Evolutionary conservation across 2,329 filamentous ascomycete genomes (phyloP), one percentile per base, ranked within the genome.

Genomic region (Neofusicoccum laricinum): DNA sequence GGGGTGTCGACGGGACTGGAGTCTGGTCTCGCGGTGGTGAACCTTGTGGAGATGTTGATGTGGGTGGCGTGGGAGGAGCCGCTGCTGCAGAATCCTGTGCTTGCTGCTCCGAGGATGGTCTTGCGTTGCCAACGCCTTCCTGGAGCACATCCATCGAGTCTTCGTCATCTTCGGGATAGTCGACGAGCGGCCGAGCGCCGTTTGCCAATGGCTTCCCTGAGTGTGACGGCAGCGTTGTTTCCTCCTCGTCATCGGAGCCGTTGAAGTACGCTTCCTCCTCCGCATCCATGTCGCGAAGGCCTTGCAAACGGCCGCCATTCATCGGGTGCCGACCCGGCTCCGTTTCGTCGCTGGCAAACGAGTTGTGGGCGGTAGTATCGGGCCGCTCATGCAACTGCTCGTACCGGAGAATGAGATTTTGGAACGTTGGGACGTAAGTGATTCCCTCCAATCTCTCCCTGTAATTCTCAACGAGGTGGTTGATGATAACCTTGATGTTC

Each of bases 261-360:
- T 96, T 94, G 85, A 96, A 98, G 76, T 98, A 99, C 48, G 94
- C 92, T 71, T 97, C 94, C 75, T 97, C 92, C 11, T 89, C 88
- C 5, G 89, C 84, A 73, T 97, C 94, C 72, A 93, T 85, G 61
- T 96, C 93, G 72, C 92, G 92, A 74, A 96, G 85, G 49, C 86
- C 88, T 68, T 88, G 86, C 76, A 90, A 90, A 66, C 87, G 83
- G 48, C 73, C 75, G n/a, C 83, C 82, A 36, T 84, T 84, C 66
- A 86, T 88, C 41, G 82, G 77, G 41, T 78, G 69, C 51, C 73
- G 73, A 51, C 64, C 70, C 66, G 76, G 67, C 0, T 86, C 88
- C 64, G 90, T 88, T 15, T 88, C 86, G 64, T 94, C 90, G 61
- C 89, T 83, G 68, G 89, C 92, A 64, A 91, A 89, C 7, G 91